Evolutionary conservation across 768 basidiomycete species (phyloP), one percentile per base, ranked within the genome.

Genomic region (Strobilomyces confusus): DNA sequence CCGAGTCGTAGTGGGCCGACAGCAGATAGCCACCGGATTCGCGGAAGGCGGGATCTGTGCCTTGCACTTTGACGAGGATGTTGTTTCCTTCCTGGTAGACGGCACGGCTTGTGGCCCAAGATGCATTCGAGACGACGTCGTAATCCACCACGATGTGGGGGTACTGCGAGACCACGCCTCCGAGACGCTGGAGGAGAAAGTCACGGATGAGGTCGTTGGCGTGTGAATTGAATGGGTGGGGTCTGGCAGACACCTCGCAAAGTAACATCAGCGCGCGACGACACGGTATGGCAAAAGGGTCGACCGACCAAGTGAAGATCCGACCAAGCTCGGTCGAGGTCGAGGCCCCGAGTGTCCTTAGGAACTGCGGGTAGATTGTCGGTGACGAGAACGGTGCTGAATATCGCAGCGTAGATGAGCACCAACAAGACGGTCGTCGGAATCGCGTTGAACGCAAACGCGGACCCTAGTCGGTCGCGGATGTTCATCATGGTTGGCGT

Each of bases 1-100:
- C 88, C 0, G 88, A 89, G 69, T 90, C 89, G 65, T 81, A 91
- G 62, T 92, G 91, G 2, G 89, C 88, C 0, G 88, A 90, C 55
- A 92, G 83, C 11, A 92, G 66, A 3, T 88, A 83, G 19, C 73
- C 83, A 5, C 74, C 74, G 22, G 55, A 66, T 14, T 67, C 51
- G 17, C 61, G 54, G 23, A 63, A 67, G 7, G 59, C 55, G 6
- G 69, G 61, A 17, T 80, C 75, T 0, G 73, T 75, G 1, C 84
- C 85, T 49, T 80, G 75, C 25, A 87, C 66, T 61, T 81, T 87
- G 42, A 87, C 80, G 5, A 89, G 69, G 23, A 89, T 72, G 55
- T 90, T 90, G 19, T 73, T 82, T 5, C 81, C 80, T 63, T 88
- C 84, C 57, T 84, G 86, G 62, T 88, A 86, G 69, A 62, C 53